A percentile compares a stretch with the other conserved stretches of the same genome.
These are phyloP conservation scores for Amoebophrya sp. DNA, from an alignment of 169 alveolate species.

Conservation along the genomic window DNA sequence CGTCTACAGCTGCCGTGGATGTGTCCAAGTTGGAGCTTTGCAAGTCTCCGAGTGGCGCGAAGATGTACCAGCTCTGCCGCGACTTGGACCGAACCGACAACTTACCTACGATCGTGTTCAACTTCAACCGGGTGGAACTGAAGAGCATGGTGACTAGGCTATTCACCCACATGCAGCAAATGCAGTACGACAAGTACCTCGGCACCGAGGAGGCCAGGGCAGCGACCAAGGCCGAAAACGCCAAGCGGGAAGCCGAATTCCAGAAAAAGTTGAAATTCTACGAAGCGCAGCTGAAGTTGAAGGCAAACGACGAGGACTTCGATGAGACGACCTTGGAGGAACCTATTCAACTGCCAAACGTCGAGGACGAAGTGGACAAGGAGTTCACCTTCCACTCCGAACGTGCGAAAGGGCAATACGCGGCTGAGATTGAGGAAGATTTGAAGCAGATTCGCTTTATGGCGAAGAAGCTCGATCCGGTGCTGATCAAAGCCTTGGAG, in stretches of 20 bases:
- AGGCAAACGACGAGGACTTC: conserved; percentile 37
- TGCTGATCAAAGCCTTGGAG: conserved; percentile 62
- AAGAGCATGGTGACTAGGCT: conserved; percentile 66
- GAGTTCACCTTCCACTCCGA: conserved; percentile 40
- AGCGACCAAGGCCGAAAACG: conserved; percentile 64
- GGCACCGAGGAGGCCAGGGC: conserved; percentile 68
- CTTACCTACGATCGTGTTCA: conserved; percentile 78
- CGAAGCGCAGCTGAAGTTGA: conserved; percentile 16
- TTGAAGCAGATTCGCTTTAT: conserved; percentile 58
- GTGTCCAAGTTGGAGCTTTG: background rate
- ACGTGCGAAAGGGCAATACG: conserved; percentile 37
- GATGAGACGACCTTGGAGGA: conserved; percentile 36
- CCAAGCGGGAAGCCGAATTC: conserved; percentile 64
- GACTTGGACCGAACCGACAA: conserved; percentile 61
- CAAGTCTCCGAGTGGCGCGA: conserved; percentile 1
- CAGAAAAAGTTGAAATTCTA: conserved; percentile 45
- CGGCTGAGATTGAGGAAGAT: conserved; percentile 56
- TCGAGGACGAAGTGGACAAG: conserved; percentile 26
- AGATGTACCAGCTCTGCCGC: conserved; percentile 54
- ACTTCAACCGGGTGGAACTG: conserved; percentile 57
- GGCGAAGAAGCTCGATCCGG: conserved; percentile 52
- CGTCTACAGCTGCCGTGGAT: background rate
- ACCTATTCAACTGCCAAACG: conserved; percentile 20
- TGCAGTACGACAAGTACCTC: conserved; percentile 75
- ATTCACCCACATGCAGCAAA: conserved; percentile 44